Percentiles rank a stretch among this genome's conserved stretches.
phyloP scores from a whole-genome alignment of 805 yeast genomes.

The Grigorovia humatica region DNA sequence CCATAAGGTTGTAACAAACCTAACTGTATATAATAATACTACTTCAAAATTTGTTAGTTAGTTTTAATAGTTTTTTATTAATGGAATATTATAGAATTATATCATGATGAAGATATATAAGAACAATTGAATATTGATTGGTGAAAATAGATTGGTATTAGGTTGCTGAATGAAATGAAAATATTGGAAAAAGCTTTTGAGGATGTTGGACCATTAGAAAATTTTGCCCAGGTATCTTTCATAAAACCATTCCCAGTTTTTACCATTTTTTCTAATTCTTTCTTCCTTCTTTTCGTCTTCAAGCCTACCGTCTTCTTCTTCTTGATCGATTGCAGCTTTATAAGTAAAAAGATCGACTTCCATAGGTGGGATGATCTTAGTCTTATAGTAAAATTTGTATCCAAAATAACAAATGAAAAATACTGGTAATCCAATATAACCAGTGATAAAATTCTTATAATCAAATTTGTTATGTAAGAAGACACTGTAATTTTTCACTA shows the following conservation, averaged over 20 bases:
- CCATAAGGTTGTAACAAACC: too few relatives aligned
- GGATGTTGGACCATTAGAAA: slow-evolving; percentile 24
- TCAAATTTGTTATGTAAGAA: slow-evolving; percentile 53
- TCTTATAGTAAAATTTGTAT: slow-evolving; percentile 45
- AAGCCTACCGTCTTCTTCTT: slow-evolving; percentile 26
- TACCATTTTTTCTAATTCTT: slow-evolving; percentile 19
- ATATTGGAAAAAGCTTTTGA: neutral
- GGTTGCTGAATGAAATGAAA: neutral
- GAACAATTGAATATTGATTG: neutral
- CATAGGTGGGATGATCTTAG: slow-evolving; percentile 38
- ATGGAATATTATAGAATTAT: neutral
- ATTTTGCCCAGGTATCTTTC: slow-evolving; percentile 41
- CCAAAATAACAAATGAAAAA: slow-evolving; percentile 46
- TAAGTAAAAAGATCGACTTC: slow-evolving; percentile 42
- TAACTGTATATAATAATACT: too few relatives aligned
- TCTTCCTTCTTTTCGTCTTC: slow-evolving; percentile 23
- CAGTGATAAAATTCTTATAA: slow-evolving; percentile 62
- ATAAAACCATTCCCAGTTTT: slow-evolving; percentile 38
- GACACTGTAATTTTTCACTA: slow-evolving; percentile 64
- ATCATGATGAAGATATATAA: neutral
- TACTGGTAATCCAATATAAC: slow-evolving; percentile 59
- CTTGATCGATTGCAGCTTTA: slow-evolving; percentile 23
- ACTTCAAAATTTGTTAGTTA: neutral
- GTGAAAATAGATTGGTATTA: neutral
- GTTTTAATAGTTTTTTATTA: neutral